Evolutionary conservation across 2,329 filamentous ascomycete species (phyloP).

Genomic region (Chaetomium sp.): DNA sequence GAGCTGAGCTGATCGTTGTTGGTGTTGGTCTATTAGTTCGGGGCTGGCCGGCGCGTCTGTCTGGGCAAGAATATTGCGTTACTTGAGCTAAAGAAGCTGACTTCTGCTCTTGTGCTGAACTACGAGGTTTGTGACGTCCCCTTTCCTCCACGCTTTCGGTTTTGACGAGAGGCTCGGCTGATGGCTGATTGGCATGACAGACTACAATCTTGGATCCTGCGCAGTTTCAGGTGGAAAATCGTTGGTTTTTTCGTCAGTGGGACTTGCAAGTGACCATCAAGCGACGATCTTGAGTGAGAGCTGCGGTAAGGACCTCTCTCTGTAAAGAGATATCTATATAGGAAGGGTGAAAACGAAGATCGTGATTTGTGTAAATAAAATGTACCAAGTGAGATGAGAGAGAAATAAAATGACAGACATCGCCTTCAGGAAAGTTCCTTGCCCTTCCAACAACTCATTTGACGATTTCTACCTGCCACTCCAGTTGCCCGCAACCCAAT

Average conservation of each 20-base stretch:
- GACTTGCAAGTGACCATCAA: background rate
- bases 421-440: background rate
- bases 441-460: too few species aligned
- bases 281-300: background rate
- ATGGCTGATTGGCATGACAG: background rate
- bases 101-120: slow-evolving; percentile 8
- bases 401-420: background rate
- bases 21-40: slow-evolving; percentile 13
- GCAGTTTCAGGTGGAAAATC: background rate
- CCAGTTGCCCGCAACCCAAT: too few species aligned
- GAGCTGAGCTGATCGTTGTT: background rate
- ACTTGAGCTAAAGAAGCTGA: slow-evolving; percentile 18
- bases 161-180: background rate
- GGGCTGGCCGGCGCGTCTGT: slow-evolving; percentile 12
- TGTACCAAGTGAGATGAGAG: background rate
- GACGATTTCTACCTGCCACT: too few species aligned
- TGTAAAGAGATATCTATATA: background rate
- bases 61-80: slow-evolving; percentile 15
- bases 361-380: background rate
- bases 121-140: slow-evolving; percentile 11
- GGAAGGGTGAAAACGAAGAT: background rate
- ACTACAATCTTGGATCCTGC: background rate
- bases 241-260: background rate
- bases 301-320: background rate
- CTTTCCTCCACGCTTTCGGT: background rate